Evolutionary conservation across 192 early-diverging fungal genomes (phyloP).

Genomic region (Gaertneriomyces semiglobifer): DNA sequence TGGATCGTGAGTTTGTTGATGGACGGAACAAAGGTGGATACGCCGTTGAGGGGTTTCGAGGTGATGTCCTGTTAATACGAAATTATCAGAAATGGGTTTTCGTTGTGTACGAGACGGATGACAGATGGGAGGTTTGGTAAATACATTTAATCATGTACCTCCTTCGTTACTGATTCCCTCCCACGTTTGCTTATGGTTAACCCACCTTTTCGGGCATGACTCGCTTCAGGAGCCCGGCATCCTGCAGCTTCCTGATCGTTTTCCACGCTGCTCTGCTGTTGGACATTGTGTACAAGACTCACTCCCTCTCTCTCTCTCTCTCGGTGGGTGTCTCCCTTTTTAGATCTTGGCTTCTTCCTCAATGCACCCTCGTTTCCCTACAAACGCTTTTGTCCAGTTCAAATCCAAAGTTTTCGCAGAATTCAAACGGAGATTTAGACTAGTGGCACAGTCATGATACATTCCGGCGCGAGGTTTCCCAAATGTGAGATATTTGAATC

Average conservation of each 20-base stretch:
- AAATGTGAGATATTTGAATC: too few relatives aligned
- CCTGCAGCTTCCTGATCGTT: conserved; percentile 31
- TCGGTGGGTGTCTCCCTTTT: too few relatives aligned
- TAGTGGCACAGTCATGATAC: too few relatives aligned
- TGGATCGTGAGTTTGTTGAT: conserved; percentile 36
- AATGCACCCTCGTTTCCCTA: too few relatives aligned
- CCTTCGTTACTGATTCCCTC: background rate
- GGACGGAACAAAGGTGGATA: conserved; percentile 29
- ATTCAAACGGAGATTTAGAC: too few relatives aligned
- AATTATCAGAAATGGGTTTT: background rate
- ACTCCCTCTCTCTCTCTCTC: too few relatives aligned
- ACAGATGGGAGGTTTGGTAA: background rate
- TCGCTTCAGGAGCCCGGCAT: conserved; percentile 37
- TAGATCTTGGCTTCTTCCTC: too few relatives aligned
- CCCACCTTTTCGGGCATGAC: conserved; percentile 39
- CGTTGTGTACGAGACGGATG: conserved; percentile 13
- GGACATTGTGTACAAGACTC: too few relatives aligned
- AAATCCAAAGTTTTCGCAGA: too few relatives aligned
- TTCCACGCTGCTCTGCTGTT: too few relatives aligned
- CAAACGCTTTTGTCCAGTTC: too few relatives aligned
- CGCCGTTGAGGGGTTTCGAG: conserved; percentile 25
- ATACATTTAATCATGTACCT: background rate
- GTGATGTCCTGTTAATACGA: conserved; percentile 22
- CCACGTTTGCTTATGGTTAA: background rate
- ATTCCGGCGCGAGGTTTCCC: too few relatives aligned